These are phyloP conservation scores for Rhododendron williamsianum DNA, from an alignment of 148 eudicot genomes.

Conservation along the genomic window DNA sequence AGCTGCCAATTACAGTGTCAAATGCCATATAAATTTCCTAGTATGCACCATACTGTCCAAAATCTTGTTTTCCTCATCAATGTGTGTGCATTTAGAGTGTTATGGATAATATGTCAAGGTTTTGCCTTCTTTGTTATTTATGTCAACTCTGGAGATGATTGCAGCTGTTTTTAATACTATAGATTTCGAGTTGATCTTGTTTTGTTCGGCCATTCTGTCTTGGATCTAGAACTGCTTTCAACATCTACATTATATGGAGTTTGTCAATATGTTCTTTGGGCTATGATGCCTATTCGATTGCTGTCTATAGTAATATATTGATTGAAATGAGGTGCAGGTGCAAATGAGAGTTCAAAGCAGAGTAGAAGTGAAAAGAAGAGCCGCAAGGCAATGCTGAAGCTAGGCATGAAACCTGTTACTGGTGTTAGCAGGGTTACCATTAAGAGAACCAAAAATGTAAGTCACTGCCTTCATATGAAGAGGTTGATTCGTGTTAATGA, in stretches of 20 bases:
- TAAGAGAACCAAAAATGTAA: constrained; percentile 78
- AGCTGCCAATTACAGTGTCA: background rate
- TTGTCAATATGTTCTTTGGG: background rate
- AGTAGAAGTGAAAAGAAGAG: constrained; percentile 96
- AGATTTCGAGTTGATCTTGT: background rate
- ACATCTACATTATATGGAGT: background rate
- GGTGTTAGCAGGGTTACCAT: constrained; percentile 91
- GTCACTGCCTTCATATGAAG: background rate
- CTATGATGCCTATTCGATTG: background rate
- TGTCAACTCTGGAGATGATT: background rate
- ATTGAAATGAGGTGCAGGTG: constrained; percentile 30
- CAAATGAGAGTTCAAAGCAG: constrained; percentile 61
- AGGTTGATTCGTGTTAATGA: background rate
- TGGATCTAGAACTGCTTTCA: background rate
- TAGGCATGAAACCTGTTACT: constrained; percentile 83
- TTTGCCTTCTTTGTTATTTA: background rate
- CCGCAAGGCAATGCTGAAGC: constrained; percentile 88
- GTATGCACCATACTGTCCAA: background rate
- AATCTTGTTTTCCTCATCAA: background rate
- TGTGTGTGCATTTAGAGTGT: background rate
- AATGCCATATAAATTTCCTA: background rate
- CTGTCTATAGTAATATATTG: background rate
- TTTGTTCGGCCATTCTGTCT: background rate
- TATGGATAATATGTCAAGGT: background rate
- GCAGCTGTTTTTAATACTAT: background rate